These are phyloP conservation scores for Malassezia equina DNA, from an alignment of 1,284 basidiomycete genomes.

Conservation along the genomic window DNA sequence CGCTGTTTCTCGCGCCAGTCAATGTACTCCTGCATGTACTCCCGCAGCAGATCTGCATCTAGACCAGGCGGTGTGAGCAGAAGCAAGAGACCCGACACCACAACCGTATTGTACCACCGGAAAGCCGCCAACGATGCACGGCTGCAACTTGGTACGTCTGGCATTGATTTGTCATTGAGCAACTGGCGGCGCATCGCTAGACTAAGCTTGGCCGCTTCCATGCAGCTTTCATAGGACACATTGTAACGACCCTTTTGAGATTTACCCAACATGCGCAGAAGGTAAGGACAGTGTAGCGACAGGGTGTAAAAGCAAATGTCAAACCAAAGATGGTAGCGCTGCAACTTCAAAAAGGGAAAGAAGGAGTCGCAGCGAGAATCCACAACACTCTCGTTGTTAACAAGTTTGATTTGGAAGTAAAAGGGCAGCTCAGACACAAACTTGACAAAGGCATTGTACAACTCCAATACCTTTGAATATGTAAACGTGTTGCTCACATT, in stretches of 20 bases:
- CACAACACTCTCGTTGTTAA: slow-evolving; percentile 19
- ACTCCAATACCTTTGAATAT: slow-evolving; percentile 29
- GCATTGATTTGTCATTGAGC: slow-evolving; percentile 16
- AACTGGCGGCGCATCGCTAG: slow-evolving; percentile 31
- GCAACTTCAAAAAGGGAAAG: slow-evolving; percentile 31
- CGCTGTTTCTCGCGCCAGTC: not conserved
- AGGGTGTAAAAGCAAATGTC: slow-evolving; percentile 35
- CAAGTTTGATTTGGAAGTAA: slow-evolving; percentile 25
- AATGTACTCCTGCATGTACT: slow-evolving; percentile 17
- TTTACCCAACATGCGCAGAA: slow-evolving; percentile 29
- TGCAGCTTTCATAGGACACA: slow-evolving; percentile 28
- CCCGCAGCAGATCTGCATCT: slow-evolving; percentile 25
- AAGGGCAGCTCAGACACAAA: slow-evolving; percentile 26
- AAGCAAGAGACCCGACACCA: slow-evolving; percentile 31
- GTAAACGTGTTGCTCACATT: slow-evolving; percentile 22
- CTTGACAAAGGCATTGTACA: slow-evolving; percentile 24
- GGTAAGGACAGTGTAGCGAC: slow-evolving; percentile 33
- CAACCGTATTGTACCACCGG: slow-evolving; percentile 36
- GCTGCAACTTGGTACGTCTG: slow-evolving; percentile 17
- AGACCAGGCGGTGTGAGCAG: slow-evolving; percentile 29
- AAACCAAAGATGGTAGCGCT: slow-evolving; percentile 35
- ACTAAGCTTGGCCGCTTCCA: slow-evolving; percentile 32
- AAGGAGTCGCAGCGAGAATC: slow-evolving; percentile 28
- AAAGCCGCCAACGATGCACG: slow-evolving; percentile 30
- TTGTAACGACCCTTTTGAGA: slow-evolving; percentile 18